Percentiles rank a stretch among this genome's conserved stretches.
These are phyloP conservation scores for Backusella luteola DNA, from an alignment of 192 early-diverging fungal genomes.

Conservation along the genomic window DNA sequence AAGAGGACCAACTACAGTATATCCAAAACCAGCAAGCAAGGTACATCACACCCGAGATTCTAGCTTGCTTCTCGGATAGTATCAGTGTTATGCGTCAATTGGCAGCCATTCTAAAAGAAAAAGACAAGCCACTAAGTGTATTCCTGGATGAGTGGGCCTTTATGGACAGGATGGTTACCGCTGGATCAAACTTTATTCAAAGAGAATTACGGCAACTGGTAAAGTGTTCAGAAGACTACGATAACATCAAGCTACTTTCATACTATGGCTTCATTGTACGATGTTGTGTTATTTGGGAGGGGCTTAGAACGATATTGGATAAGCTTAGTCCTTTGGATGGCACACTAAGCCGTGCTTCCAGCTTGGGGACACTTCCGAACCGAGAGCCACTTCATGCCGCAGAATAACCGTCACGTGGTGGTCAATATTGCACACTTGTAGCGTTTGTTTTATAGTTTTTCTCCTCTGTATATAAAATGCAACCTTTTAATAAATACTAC, in stretches of 20 bases:
- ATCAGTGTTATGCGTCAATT: conserved; percentile 10
- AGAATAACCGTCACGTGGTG: neutral
- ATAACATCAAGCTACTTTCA: neutral
- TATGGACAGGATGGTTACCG: neutral
- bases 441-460: neutral
- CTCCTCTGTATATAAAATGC: conserved; percentile 32
- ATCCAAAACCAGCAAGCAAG: neutral
- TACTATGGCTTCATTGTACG: conserved; percentile 15
- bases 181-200: neutral
- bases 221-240: neutral
- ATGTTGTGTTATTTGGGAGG: conserved; percentile 16
- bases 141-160: conserved; percentile 8
- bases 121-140: neutral
- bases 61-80: conserved; percentile 11
- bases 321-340: conserved; percentile 6
- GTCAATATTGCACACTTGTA: neutral
- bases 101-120: neutral
- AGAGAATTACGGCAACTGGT: neutral
- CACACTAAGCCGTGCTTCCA: neutral
- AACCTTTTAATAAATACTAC: conserved; percentile 76
- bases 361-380: neutral
- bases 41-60: neutral
- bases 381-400: neutral
- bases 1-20: neutral
- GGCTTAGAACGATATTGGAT: conserved; percentile 2